Conservation (phyloP, 306 rosid genomes). For the Vigna unguiculata region DNA sequence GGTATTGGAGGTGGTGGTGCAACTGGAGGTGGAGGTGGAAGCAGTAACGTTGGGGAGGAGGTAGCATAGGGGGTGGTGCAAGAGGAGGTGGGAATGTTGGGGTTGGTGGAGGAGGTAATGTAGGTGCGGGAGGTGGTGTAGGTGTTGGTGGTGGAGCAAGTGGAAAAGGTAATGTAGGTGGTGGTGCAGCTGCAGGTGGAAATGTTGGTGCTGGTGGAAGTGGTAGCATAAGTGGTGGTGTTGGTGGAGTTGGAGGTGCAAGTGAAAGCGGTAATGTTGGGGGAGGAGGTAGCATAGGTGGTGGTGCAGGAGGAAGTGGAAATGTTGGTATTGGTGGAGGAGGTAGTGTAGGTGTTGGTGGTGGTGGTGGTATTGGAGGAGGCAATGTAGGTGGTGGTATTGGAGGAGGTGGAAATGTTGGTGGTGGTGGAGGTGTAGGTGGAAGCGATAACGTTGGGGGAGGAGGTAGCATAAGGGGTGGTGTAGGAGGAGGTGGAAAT, state of each 20-base stretch:
- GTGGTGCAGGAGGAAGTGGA: background rate
- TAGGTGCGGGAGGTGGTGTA: background rate
- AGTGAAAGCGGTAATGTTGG: background rate
- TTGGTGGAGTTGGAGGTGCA: too few species aligned
- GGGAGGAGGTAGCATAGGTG: background rate
- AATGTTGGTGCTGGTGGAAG: too few species aligned
- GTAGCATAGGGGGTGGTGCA: background rate
- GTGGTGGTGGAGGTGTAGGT: background rate
- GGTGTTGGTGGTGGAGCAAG: background rate
- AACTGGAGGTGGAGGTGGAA: background rate
- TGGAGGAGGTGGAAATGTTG: background rate
- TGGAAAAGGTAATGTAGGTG: background rate
- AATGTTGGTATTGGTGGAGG: background rate
- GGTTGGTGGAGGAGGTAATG: background rate
- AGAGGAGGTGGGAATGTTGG: background rate
- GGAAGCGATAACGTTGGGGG: background rate
- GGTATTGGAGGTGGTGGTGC: background rate
- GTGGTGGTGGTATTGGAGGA: background rate
- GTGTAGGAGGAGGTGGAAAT: background rate
- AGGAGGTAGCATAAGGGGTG: background rate
- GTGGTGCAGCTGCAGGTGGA: background rate
- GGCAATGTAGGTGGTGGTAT: background rate
- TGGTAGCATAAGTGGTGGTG: too few species aligned
- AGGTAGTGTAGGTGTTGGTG: background rate
- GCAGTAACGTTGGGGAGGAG: background rate